Base-by-base conservation (phyloP, 1,284 basidiomycete species). In the Acaromyces ingoldii region DNA sequence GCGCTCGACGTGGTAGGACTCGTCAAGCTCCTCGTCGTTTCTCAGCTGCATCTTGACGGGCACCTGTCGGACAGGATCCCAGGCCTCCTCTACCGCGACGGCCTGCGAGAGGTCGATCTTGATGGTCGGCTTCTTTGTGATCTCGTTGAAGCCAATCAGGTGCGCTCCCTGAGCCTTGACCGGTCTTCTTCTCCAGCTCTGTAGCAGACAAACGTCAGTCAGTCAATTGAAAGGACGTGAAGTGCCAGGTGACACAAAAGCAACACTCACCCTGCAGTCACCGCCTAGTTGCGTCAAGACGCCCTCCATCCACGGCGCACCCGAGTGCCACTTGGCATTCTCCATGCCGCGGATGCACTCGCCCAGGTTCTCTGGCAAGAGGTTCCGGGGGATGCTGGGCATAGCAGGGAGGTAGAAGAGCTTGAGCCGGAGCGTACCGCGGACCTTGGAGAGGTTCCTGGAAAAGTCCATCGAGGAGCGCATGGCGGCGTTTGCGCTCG, bases 231-330 rank as follows among this genome's bases (percentile, higher is more conserved):
- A 31, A 24, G 29, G 11, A 36, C 43, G 33, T 11, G 33, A 34
- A n/a, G 13, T 34, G 33, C 13, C 19, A 34, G 33, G 33, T 11
- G 33, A 13, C 19, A 13, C 13, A 19, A 13, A 34, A 34, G 13
- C 13, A 34, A 13, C 29, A 55, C 53, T 75, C 76, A 92, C 91
- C 54, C 78, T 82, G 72, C 91, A 95, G 76, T 95, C 93, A n/a
- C 91, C 93, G 4, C 93, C 93, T 57, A 83, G 83, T 78, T 98
- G 93, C 11, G 93, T 98, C 66, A 98, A 77, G 0, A 85, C 85
- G n/a, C 92, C 91, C 75, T 92, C 86, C 46, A 63, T 60, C 58
- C 69, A 62, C 74, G 92, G 91, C 42, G 87, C 87, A 53, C 86
- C 82, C 77, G 91, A 89, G 74, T 93, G 90, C 91, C 91, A 95